Evolutionary conservation across 2,329 filamentous ascomycete genomes (phyloP).

Genomic region (Epichloe aotearoae): DNA sequence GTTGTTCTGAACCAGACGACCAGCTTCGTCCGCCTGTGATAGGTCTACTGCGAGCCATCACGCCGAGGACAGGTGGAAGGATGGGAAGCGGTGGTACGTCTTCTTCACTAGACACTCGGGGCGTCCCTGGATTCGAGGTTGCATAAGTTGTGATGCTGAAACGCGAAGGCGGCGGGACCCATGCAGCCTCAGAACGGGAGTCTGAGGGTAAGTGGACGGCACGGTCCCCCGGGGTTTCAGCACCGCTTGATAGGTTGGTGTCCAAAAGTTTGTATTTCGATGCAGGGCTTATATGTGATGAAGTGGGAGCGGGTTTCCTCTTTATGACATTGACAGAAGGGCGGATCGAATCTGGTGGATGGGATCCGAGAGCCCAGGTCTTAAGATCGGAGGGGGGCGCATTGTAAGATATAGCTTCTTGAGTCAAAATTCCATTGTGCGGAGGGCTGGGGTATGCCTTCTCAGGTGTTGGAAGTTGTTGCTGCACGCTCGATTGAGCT

Average conservation of each 20-base stretch:
- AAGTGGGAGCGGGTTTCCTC: slow-evolving; percentile 29
- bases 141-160: slow-evolving; percentile 53
- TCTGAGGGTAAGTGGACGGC: slow-evolving; percentile 8
- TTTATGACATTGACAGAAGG: slow-evolving; percentile 26
- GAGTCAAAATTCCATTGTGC: slow-evolving; percentile 14
- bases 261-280: neutral
- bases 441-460: slow-evolving; percentile 23
- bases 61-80: slow-evolving; percentile 12
- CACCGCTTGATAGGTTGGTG: slow-evolving; percentile 11
- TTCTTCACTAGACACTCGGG: slow-evolving; percentile 14
- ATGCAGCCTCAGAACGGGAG: slow-evolving; percentile 19
- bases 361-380: slow-evolving; percentile 10
- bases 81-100: slow-evolving; percentile 14
- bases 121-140: slow-evolving; percentile 27
- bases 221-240: slow-evolving; percentile 4
- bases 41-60: slow-evolving; percentile 21
- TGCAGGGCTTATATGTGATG: slow-evolving; percentile 5
- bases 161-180: slow-evolving; percentile 41
- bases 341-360: slow-evolving; percentile 12
- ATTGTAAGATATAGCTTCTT: slow-evolving; percentile 8
- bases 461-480: slow-evolving; percentile 4
- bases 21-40: slow-evolving; percentile 13
- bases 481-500: neutral
- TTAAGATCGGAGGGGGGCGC: slow-evolving; percentile 3
- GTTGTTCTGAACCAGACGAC: slow-evolving; percentile 11